phyloP scores from a whole-genome alignment of 2,329 filamentous ascomycete genomes.

The Spiromastix sp. region DNA sequence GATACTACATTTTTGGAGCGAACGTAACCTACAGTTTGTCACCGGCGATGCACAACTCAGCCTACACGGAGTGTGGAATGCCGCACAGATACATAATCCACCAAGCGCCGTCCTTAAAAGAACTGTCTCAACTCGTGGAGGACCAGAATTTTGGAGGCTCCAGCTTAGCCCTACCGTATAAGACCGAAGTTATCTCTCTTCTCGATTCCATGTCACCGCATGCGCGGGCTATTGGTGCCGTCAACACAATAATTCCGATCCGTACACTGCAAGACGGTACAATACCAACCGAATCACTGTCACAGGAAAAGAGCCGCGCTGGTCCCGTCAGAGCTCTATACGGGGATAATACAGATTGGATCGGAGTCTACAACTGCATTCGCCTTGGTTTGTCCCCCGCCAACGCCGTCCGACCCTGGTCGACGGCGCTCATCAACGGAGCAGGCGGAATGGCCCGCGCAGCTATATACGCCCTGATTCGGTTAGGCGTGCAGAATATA shows the following conservation, averaged over 20 bases:
- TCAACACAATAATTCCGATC: constrained; percentile 66
- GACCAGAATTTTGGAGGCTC: constrained; percentile 62
- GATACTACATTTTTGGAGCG: constrained; percentile 64
- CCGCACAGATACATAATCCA: constrained; percentile 57
- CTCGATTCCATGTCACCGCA: constrained; percentile 60
- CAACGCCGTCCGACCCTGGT: constrained; percentile 49
- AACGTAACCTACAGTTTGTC: constrained; percentile 63
- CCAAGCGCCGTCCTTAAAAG: constrained; percentile 52
- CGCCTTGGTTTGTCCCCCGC: constrained; percentile 62
- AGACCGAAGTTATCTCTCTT: constrained; percentile 57
- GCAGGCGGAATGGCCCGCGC: constrained; percentile 42
- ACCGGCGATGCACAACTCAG: constrained; percentile 67
- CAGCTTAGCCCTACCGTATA: constrained; percentile 63
- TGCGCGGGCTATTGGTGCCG: constrained; percentile 63
- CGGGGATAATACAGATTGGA: constrained; percentile 75
- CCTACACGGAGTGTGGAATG: constrained; percentile 56
- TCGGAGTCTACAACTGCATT: constrained; percentile 65
- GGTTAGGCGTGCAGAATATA: constrained; percentile 28
- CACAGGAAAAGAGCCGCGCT: constrained; percentile 49
- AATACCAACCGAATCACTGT: constrained; percentile 46
- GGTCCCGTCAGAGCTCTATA: constrained; percentile 60
- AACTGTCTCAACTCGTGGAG: constrained; percentile 53
- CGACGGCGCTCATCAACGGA: constrained; percentile 51
- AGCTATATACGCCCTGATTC: constrained; percentile 30
- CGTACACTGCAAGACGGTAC: constrained; percentile 48